Conservation (phyloP, 1,139 yeast genomes). For the Taphrina flavorubra region DNA sequence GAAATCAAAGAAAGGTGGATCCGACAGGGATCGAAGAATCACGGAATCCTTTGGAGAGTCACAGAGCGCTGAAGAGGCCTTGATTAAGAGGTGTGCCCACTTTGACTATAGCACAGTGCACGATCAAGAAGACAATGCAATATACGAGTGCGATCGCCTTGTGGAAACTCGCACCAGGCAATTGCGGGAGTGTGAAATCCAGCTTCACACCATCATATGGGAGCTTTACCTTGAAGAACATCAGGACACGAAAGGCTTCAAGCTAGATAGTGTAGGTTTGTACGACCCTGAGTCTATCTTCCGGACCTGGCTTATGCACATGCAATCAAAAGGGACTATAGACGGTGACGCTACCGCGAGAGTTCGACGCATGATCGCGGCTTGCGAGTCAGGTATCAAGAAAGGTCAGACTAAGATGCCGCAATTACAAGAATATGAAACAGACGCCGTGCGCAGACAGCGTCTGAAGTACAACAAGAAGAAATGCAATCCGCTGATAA, state of each 20-base stretch:
- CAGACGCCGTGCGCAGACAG: constrained; percentile 15
- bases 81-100: constrained; percentile 42
- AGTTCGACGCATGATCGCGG: constrained; percentile 7
- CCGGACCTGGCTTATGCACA: constrained; percentile 15
- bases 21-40: constrained; percentile 41
- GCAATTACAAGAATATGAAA: constrained; percentile 3
- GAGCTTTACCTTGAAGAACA: constrained; percentile 10
- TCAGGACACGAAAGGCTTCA: not conserved
- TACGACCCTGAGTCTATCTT: constrained; percentile 7
- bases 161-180: constrained; percentile 26
- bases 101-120: constrained; percentile 32
- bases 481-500: not conserved
- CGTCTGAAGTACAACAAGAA: constrained; percentile 14
- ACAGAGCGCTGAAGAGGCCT: constrained; percentile 41
- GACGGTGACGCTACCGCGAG: constrained; percentile 12
- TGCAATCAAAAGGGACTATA: constrained; percentile 3
- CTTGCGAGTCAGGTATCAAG: not conserved
- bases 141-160: constrained; percentile 37
- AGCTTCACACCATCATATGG: constrained; percentile 13
- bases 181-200: constrained; percentile 33
- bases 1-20: constrained; percentile 2
- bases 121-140: constrained; percentile 20
- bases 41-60: constrained; percentile 40
- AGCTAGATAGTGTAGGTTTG: not conserved
- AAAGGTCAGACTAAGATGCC: not conserved